Conservation (phyloP, 768 basidiomycete genomes). For the Mycena rosella region DNA sequence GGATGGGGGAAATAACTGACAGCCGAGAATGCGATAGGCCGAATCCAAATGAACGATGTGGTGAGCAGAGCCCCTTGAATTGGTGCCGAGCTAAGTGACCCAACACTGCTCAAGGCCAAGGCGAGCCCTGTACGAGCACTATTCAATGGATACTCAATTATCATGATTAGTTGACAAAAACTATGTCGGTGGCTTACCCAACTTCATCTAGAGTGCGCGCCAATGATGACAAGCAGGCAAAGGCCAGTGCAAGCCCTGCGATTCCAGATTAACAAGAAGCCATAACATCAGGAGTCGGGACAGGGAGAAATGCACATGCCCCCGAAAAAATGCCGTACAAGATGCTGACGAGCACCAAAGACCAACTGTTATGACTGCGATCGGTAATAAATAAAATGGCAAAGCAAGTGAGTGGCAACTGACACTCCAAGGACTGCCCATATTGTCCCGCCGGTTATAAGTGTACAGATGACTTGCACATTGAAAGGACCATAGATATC, state of each 20-base stretch:
- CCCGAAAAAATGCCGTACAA: too few relatives aligned
- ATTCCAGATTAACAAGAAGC: too few relatives aligned
- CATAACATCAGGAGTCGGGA: too few relatives aligned
- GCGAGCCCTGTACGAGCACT: neutral
- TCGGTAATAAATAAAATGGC: neutral
- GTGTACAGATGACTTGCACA: neutral
- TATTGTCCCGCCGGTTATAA: neutral
- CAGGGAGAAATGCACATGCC: too few relatives aligned
- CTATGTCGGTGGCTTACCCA: too few relatives aligned
- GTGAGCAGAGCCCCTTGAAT: neutral
- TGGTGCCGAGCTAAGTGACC: neutral
- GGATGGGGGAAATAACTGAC: neutral
- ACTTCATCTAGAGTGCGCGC: neutral
- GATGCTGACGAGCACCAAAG: neutral
- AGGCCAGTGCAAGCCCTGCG: too few relatives aligned
- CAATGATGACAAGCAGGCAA: too few relatives aligned
- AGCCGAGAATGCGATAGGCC: neutral
- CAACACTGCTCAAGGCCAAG: neutral
- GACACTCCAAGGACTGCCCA: conserved; percentile 13
- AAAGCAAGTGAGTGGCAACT: neutral
- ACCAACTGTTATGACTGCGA: neutral
- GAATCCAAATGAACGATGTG: neutral
- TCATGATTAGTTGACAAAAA: neutral
- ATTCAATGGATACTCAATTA: neutral
- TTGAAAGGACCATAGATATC: conserved; percentile 14